Evolutionary conservation across 2,329 filamentous ascomycete species (phyloP), one percentile per base, ranked within the genome.

Genomic region (Beauveria pseudobassiana): DNA sequence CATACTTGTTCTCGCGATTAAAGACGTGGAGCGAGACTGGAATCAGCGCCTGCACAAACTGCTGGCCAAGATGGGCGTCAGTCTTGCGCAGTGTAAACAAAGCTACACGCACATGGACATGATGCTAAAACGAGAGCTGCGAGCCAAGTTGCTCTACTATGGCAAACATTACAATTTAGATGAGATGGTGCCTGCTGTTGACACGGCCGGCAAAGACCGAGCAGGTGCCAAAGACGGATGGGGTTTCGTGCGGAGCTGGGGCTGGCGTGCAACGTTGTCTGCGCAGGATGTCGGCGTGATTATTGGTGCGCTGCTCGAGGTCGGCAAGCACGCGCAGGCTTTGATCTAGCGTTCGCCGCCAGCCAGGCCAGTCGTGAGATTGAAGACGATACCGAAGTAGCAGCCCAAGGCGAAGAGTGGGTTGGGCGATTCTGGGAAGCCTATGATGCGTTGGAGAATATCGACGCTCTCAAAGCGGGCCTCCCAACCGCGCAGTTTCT

Each of bases 21-120:
- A 93, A 96, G 74, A 92, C 96, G 52, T 99, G 95, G 93, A 96
- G 88, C 63, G 95, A 98, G 64, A 84, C 83, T 56, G 95, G 95
- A 3, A 83, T 90, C 59, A 96, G 73, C 85, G 93, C 57, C 79
- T 99, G 22, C 91, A 97, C 74, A 98, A 98, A 72, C 82, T 99
- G 0, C 82, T 99, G 3, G 95, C 95, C 49, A 99, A 98, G 75
- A 99, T 99, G 93, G 95, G 95, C 38, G 90, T 99, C 61, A 96
- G 91, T 70, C 79, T 98, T 43, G 89, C 88, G 5, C 93, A 99
- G 76, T 96, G 93, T 76, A 93, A 91, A 69, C 95, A 98, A 74
- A 93, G 87, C 71, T 99, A 98, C 72, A 91, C 92, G 0, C 95
- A 99, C 74, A 98, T 99, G 93, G 93, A 98, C 75, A 96, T 97